Conservation (phyloP, 176 grass and related monocot species). For the Rhynchospora pubera region DNA sequence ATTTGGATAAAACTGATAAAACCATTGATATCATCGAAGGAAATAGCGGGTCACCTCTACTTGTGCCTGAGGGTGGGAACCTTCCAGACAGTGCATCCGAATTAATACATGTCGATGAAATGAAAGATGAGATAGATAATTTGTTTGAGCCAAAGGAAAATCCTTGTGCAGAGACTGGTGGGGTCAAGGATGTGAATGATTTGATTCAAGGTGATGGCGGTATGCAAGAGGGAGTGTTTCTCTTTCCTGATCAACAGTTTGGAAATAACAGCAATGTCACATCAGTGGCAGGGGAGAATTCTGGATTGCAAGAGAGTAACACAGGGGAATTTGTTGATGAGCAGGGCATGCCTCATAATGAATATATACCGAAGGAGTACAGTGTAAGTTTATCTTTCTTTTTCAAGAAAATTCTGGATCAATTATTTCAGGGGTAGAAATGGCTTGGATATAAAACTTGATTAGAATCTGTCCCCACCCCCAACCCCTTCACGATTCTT, state of each 20-base stretch:
- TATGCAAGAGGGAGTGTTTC: constrained; percentile 25
- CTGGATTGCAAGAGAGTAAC: constrained; percentile 66
- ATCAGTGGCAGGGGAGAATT: constrained; percentile 75
- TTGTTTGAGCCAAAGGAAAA: constrained; percentile 36
- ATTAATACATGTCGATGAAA: constrained; percentile 8
- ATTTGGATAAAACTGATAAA: constrained; percentile 30
- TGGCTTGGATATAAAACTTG: neutral
- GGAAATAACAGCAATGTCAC: constrained; percentile 36
- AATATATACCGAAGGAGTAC: constrained; percentile 52
- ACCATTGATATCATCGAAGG: neutral
- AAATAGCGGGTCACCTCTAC: constrained; percentile 10
- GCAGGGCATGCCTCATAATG: constrained; percentile 34
- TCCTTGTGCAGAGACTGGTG: constrained; percentile 33
- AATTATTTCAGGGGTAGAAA: neutral
- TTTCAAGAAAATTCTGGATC: neutral
- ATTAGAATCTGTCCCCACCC: neutral
- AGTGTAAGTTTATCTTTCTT: constrained; percentile 58
- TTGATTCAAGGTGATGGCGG: neutral
- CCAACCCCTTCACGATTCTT: neutral
- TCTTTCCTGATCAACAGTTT: constrained; percentile 30
- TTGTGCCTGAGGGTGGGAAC: constrained; percentile 24
- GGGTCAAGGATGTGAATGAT: constrained; percentile 21
- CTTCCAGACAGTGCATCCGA: neutral
- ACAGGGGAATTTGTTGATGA: constrained; percentile 41
- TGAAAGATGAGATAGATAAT: constrained; percentile 29